Evolutionary conservation across 306 rosid genomes (phyloP).

Genomic region (Clitoria ternatea): DNA sequence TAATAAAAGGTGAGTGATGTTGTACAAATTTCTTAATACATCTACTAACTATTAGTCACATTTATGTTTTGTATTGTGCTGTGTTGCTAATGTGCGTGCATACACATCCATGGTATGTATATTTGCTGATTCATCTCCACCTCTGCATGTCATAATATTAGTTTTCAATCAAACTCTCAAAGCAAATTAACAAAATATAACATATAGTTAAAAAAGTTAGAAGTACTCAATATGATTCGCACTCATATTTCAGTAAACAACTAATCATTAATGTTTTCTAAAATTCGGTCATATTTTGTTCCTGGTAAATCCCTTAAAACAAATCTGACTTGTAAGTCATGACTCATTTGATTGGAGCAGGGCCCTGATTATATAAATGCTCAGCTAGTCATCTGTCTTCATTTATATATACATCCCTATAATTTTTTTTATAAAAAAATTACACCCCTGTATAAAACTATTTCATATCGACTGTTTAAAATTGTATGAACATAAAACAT

Average conservation of each 20-base stretch:
- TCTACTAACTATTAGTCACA: not conserved
- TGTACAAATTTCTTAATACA: not conserved
- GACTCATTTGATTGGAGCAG: not conserved
- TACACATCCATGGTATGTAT: not conserved
- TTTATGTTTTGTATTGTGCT: conserved; percentile 5
- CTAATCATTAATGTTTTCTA: too few species aligned
- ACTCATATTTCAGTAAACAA: too few species aligned
- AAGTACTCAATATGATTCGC: not conserved
- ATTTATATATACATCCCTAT: not conserved
- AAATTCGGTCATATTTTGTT: too few species aligned
- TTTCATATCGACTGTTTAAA: not conserved
- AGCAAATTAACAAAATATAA: not conserved
- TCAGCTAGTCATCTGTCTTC: not conserved
- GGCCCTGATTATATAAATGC: not conserved
- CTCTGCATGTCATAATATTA: not conserved
- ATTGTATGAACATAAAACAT: not conserved
- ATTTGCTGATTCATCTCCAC: not conserved
- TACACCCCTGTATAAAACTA: not conserved
- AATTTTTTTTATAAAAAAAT: not conserved
- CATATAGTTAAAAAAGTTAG: not conserved
- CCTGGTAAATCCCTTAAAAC: not conserved
- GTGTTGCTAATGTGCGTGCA: not conserved
- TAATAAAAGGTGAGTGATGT: conserved; percentile 66
- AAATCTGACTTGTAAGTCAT: not conserved
- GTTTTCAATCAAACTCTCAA: not conserved